Base-by-base conservation (phyloP, 202 grass and related monocot species). In the Alloteropsis angusta region DNA sequence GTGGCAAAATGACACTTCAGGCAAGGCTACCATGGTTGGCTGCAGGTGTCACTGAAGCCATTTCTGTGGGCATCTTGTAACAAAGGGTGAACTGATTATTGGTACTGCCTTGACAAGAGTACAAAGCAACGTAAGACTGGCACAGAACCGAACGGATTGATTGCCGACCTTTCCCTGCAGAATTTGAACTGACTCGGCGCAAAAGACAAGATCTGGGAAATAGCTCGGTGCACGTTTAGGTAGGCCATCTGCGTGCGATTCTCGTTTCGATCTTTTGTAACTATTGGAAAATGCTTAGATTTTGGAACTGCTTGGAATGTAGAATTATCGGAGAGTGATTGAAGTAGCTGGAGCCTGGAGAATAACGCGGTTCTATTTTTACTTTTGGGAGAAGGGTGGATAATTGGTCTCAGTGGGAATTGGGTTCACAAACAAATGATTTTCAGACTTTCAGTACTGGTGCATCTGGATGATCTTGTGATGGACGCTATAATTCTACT, bases 1-100 rank as follows among this genome's bases (percentile, higher is more conserved):
- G 21, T 21, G 54, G 38, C 74, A 85, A 85, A 79, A 65, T 37
- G 38, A 18, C 75, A 79, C 72, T 34, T 21, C 17, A 35, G 58
- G 61, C 43, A 78, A 65, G 43, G 56, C 58, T 36, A 55, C 26
- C 74, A 78, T 64, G 79, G 56, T 9, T 53, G 65, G 32, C 35
- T 54, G 15, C 25, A 57, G 35, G 46, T 7, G 30, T 42, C 47
- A 45, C 43, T 44, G 60, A 17, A 43, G 52, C 53, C 39, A 50
- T 50, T 37, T 30, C 28, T 60, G 41, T 64, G 22, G 25, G 44
- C 71, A 68, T 30, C 47, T 15, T 34, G 12, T 47, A 32, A 61
- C 66, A 80, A 56, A 71, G 4, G 30, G 41, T 57, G 18, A 80
- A 25, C 41, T 26, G n/a, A 37, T 46, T 49, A 9, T 60, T 47